Base-by-base conservation (phyloP, 2,329 filamentous ascomycete species). In the Alternaria infectoria region DNA sequence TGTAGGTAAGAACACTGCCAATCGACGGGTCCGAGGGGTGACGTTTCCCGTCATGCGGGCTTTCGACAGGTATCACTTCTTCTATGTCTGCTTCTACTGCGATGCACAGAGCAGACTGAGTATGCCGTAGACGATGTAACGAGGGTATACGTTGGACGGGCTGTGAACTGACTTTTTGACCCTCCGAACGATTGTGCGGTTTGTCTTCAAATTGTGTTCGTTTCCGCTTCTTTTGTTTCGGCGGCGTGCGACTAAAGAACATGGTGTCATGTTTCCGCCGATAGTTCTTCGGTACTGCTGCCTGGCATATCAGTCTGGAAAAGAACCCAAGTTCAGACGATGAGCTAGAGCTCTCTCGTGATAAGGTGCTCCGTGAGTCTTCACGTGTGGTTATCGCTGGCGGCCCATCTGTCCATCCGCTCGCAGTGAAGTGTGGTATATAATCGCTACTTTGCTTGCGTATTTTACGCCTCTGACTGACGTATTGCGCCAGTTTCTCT, bases 11-110 rank as follows among this genome's bases (percentile, higher is more conserved):
- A 17, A 61, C 40, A 46, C 58, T 64, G 17, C 63, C 56, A 17
- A 68, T 59, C 6, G 65, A 69, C 9, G 67, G 69, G 45, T 60
- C 62, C 10, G 67, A 71, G 40, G 59, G 62, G 13, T 62, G 61
- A 12, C 59, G 65, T 6, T 54, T 59, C 6, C 28, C 5, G 3
- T 30, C 17, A 15, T 43, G 15, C 7, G 28, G 21, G 23, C 45
- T 55, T 4, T 40, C 11, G 5, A 62, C 28, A 8, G 50, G 19
- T 17, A 6, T 13, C 2, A n/a, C 44, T n/a, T 64, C 59, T 25
- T 52, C 30, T n/a, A 62, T 54, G 19, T 52, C 19, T 23, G 28
- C 5, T 6, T 62, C 47, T 30, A 46, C 47, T 13, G 5, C 43
- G 4, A 59, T 49, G 19, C 58, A 55, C 32, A 59, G 66, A 6